Conservation (phyloP, 495 filamentous ascomycete species). For the Astrothelium macrocarpum region DNA sequence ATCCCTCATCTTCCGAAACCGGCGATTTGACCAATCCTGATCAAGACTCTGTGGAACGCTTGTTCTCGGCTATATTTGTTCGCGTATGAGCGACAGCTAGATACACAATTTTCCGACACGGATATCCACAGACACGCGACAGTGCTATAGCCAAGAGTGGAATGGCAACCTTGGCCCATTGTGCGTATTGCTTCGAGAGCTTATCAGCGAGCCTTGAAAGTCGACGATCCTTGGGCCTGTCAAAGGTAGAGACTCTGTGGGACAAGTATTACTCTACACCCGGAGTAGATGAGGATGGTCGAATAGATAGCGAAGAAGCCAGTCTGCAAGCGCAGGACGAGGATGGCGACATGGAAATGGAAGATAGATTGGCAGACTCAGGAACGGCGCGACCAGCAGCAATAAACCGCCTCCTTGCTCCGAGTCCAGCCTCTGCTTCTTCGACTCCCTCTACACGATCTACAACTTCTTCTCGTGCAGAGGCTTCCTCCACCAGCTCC, state of each 20-base stretch:
- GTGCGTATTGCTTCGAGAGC: conserved; percentile 83
- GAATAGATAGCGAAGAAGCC: conserved; percentile 23
- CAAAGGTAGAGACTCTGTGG: conserved; percentile 65
- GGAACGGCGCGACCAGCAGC: conserved; percentile 16
- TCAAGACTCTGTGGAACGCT: background rate
- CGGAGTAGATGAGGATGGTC: conserved; percentile 10
- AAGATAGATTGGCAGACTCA: conserved; percentile 18
- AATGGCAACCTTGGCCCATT: conserved; percentile 80
- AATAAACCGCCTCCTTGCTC: conserved; percentile 29
- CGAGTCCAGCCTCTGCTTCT: conserved; percentile 29
- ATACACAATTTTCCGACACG: background rate
- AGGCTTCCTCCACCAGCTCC: conserved; percentile 39
- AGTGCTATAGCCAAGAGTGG: background rate
- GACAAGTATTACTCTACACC: conserved; percentile 35
- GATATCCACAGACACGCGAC: background rate
- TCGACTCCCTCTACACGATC: conserved; percentile 41
- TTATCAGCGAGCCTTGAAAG: conserved; percentile 58
- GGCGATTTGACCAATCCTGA: background rate
- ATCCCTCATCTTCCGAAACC: background rate
- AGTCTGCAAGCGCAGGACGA: conserved; percentile 18
- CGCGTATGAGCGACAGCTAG: background rate
- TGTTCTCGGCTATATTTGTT: too few species aligned
- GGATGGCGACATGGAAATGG: conserved; percentile 27
- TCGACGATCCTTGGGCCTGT: conserved; percentile 47
- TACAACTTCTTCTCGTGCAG: conserved; percentile 33